Percentiles rank a stretch among this genome's conserved stretches.
Evolutionary conservation across 768 basidiomycete genomes (phyloP).

Genomic region (Roridomyces roridus): DNA sequence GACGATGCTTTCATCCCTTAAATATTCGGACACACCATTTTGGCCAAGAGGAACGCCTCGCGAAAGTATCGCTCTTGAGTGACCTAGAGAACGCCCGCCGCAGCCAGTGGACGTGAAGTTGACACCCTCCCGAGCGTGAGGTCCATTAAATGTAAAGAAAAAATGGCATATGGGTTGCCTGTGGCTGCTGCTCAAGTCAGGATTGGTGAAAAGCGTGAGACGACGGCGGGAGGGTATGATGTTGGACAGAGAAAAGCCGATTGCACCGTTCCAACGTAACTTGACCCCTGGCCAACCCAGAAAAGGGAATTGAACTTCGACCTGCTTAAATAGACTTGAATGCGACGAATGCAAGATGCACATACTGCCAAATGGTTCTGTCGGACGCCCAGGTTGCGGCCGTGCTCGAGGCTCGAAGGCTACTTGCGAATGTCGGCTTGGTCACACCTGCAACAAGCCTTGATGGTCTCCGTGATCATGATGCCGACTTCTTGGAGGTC

Average conservation of each 20-base stretch:
- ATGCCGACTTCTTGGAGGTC: slow-evolving; percentile 9
- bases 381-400: slow-evolving; percentile 1
- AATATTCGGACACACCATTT: too few relatives aligned
- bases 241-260: neutral
- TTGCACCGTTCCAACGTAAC: neutral
- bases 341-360: neutral
- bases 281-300: neutral
- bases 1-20: too few relatives aligned
- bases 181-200: too few relatives aligned
- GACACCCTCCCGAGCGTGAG: neutral
- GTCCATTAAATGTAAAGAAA: too few relatives aligned
- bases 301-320: neutral
- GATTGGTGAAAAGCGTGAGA: too few relatives aligned
- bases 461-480: neutral
- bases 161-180: too few relatives aligned
- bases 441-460: neutral
- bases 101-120: too few relatives aligned
- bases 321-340: neutral
- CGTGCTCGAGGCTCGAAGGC: slow-evolving; percentile 1
- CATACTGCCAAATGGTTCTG: neutral
- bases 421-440: slow-evolving; percentile 4
- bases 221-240: too few relatives aligned
- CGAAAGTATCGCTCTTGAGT: neutral
- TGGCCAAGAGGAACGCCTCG: too few relatives aligned
- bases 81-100: neutral